Conservation (phyloP, 306 rosid genomes). For the Prunus persica region DNA sequence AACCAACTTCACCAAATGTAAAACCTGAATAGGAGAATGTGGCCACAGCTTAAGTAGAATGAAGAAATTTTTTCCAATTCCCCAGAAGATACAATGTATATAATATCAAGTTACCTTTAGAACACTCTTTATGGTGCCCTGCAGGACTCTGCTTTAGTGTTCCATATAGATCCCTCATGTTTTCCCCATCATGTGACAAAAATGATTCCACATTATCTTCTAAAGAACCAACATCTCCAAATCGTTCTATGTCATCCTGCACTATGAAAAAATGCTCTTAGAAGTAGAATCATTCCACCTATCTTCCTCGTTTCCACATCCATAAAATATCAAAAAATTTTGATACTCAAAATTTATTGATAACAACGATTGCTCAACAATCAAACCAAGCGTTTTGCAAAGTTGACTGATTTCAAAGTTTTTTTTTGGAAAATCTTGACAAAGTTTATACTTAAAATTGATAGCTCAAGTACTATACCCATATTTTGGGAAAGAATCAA, state of each 20-base stretch:
- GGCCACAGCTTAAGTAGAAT: slow-evolving; percentile 18
- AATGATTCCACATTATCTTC: slow-evolving; percentile 91
- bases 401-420: neutral
- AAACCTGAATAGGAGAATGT: slow-evolving; percentile 47
- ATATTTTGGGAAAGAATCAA: neutral
- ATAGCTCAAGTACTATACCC: neutral
- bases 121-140: slow-evolving; percentile 65
- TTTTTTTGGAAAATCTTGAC: neutral
- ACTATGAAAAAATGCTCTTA: slow-evolving; percentile 17
- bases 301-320: neutral
- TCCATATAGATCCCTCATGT: slow-evolving; percentile 76
- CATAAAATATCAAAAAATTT: neutral
- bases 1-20: slow-evolving; percentile 75
- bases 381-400: neutral
- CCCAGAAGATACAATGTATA: neutral
- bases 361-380: neutral
- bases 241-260: slow-evolving; percentile 90
- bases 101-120: slow-evolving; percentile 58
- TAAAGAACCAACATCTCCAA: slow-evolving; percentile 85
- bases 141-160: slow-evolving; percentile 56
- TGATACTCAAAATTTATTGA: neutral
- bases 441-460: neutral
- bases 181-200: slow-evolving; percentile 80
- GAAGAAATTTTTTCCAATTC: neutral
- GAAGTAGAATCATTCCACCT: neutral